phyloP scores from a whole-genome alignment of 768 basidiomycete genomes.

The Phlebiopsis gigantea region DNA sequence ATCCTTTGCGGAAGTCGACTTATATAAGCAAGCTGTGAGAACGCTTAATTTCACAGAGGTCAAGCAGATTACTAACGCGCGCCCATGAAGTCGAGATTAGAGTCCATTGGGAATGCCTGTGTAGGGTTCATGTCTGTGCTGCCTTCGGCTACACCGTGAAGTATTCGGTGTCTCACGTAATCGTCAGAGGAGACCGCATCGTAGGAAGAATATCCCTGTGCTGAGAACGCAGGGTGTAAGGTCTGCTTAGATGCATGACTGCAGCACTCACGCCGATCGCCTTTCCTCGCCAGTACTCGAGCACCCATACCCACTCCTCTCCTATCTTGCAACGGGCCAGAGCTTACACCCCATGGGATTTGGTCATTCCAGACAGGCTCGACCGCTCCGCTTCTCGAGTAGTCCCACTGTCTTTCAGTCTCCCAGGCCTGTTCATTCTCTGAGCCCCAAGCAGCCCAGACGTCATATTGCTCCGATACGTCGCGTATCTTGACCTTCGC shows the following conservation, averaged over 20 bases:
- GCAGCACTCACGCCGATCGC: slow-evolving; percentile 62
- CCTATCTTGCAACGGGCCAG: slow-evolving; percentile 52
- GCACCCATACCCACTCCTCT: slow-evolving; percentile 77
- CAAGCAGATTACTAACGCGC: slow-evolving; percentile 54
- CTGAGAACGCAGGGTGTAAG: slow-evolving; percentile 27
- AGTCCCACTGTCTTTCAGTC: slow-evolving; percentile 43
- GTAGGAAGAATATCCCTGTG: slow-evolving; percentile 50
- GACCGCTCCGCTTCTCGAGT: slow-evolving; percentile 66
- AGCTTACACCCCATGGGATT: slow-evolving; percentile 54
- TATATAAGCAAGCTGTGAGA: slow-evolving; percentile 16
- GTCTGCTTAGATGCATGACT: slow-evolving; percentile 6
- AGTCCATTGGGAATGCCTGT: slow-evolving; percentile 89
- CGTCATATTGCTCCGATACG: slow-evolving; percentile 70
- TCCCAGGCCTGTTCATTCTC: slow-evolving; percentile 31
- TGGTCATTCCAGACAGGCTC: slow-evolving; percentile 69
- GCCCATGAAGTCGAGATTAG: slow-evolving; percentile 92
- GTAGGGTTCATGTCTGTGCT: slow-evolving; percentile 66
- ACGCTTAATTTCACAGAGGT: neutral
- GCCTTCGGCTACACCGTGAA: slow-evolving; percentile 88
- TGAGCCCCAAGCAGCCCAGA: slow-evolving; percentile 79
- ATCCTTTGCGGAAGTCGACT: slow-evolving; percentile 98
- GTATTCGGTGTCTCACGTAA: slow-evolving; percentile 75
- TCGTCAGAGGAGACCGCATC: slow-evolving; percentile 46
- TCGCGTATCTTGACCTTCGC: slow-evolving; percentile 84
- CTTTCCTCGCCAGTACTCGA: slow-evolving; percentile 65